phyloP scores from a whole-genome alignment of 495 filamentous ascomycete species.

The Penicillium malachiteum region DNA sequence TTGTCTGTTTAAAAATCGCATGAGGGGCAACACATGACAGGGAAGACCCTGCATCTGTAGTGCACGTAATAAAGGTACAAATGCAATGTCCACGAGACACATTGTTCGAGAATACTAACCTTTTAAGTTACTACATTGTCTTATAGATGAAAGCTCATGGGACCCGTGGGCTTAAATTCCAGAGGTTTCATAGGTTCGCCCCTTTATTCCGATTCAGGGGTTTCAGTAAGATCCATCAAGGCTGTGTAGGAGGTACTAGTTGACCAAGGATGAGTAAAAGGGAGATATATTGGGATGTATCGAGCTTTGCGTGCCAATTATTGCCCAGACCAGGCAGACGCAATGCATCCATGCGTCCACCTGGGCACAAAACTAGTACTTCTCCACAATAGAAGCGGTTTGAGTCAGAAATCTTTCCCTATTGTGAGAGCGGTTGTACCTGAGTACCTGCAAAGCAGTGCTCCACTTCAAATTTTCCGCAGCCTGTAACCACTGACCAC shows the following conservation, averaged over 20 bases:
- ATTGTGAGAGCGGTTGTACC: no score
- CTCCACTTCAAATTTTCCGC: no score
- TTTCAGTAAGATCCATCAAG: background rate
- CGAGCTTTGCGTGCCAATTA: background rate
- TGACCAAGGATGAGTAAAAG: no score
- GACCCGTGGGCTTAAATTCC: background rate
- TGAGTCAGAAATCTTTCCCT: background rate
- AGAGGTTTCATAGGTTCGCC: background rate
- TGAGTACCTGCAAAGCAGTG: no score
- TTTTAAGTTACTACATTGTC: background rate
- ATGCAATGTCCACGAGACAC: background rate
- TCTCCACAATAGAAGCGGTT: background rate
- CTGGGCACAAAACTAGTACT: no score
- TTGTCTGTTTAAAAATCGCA: no score
- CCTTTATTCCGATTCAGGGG: background rate
- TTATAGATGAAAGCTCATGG: background rate
- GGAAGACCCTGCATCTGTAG: no score
- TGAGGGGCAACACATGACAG: no score
- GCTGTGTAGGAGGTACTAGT: no score
- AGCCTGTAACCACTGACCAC: background rate
- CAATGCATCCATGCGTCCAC: background rate
- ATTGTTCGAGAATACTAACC: background rate
- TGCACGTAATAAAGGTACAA: no score
- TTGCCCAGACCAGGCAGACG: background rate
- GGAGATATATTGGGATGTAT: no score